Evolutionary conservation across 768 basidiomycete species (phyloP), one percentile per base, ranked within the genome.

Genomic region (button mushroom (Agaricus bisporus)): DNA sequence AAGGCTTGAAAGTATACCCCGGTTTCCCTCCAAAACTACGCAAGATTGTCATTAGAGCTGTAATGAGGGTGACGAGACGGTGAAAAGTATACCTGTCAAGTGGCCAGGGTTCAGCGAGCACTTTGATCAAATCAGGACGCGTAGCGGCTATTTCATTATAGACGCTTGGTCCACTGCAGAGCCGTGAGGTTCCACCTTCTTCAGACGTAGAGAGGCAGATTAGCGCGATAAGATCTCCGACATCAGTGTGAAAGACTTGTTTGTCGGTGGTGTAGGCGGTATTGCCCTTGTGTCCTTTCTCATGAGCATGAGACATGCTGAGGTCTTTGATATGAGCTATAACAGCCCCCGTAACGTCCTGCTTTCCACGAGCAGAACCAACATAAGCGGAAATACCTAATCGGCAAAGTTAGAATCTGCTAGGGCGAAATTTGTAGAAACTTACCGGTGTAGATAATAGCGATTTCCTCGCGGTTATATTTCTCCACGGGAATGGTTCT

Each of bases 231-330:
- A 77, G 63, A 57, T 77, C 75, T 18, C 72, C 68, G 50, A 57
- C 55, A 41, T 77, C 76, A 2, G 75, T 76, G 60, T 77, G 76
- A 65, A 79, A 79, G 1, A 77, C 75, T 59, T 79, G 77, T 59
- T 73, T 73, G 59, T 75, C 75, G 3, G 74, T 76, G 7, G 73
- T 77, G 56, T 76, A 77, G 17, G 76, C 76, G 2, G 77, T 68
- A 25, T 70, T 70, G 2, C 72, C 72, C 44, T 73, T 73, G 15
- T 62, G 65, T 18, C 68, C 68, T 56, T 64, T 66, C 26, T 69
- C 62, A 35, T 72, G 67, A 38, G 64, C 66, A 37, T 63, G 59
- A n/a, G 68, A 70, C 11, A 46, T 32, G 8, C 46, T 54, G 26
- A 78, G 67, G 56, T 78, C 76, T 47, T 73, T 77, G 63, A 78